Evolutionary conservation across 805 yeast species (phyloP), one percentile per base, ranked within the genome.

Genomic region (Hanseniaspora vineae): DNA sequence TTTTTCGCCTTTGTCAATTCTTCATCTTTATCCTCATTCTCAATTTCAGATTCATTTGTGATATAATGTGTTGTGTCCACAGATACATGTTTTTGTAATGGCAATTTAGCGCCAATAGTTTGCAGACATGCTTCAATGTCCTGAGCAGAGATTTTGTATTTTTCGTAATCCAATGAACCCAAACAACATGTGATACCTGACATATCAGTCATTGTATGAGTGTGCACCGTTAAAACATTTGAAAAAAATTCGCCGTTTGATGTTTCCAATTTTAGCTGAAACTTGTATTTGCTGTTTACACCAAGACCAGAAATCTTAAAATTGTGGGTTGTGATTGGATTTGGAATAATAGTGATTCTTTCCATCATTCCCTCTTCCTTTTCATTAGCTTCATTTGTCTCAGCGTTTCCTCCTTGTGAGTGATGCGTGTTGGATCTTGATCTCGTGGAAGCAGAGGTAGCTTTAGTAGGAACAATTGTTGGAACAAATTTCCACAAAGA

Each of bases 181-280:
- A 88, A 62, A 64, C 97, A 90, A 1, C 86, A 83, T 0, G 90
- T 87, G 49, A 92, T 87, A 50, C 98, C 98, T 2, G 86, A 75
- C 56, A 92, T 72, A 65, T 92, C 97, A 0, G 96, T 88, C 97
- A 90, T 88, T 59, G 87, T 89, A 62, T 88, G 97, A 2, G 98
- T 92, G 49, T 77, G 81, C 14, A 89, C 77, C 44, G 73, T 74
- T 20, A 90, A 62, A 18, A 66, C 66, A 42, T 87, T 81, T 11
- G 96, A 84, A 58, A 69, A 69, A 57, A 73, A 85, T 11, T 73
- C 71, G n/a, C 98, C 98, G 0, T 97, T 94, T 0, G 96, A 81
- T 8, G 98, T 89, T 49, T 80, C 82, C 60, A 92, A 69, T 54
- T 80, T 77, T 56, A 92, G 73, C 58, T 81, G 87, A 66, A 92